phyloP scores from a whole-genome alignment of 495 filamentous ascomycete species.

The Usnea hakonensis region DNA sequence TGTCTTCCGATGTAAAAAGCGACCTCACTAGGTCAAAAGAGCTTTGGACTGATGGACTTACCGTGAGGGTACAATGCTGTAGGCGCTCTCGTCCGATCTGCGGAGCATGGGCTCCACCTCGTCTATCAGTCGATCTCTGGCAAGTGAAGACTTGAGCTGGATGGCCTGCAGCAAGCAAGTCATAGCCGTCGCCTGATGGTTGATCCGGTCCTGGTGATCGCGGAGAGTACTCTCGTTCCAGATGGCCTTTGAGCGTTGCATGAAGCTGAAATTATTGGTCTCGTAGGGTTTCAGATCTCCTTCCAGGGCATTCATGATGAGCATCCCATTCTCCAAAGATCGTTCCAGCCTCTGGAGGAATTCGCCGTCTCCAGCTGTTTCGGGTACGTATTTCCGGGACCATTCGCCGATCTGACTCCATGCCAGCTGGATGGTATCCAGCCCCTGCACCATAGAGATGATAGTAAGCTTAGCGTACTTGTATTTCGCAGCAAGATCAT shows the following conservation, averaged over 20 bases:
- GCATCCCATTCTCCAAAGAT: constrained; percentile 34
- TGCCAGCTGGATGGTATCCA: constrained; percentile 34
- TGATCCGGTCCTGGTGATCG: constrained; percentile 34
- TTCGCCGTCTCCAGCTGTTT: constrained; percentile 19
- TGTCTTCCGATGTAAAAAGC: no score
- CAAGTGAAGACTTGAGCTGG: constrained; percentile 16
- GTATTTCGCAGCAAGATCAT: constrained; percentile 26
- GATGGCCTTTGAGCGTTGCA: constrained; percentile 28
- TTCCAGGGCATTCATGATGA: constrained; percentile 35
- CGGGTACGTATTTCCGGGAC: constrained; percentile 21
- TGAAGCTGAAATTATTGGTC: constrained; percentile 17
- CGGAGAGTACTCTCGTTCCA: constrained; percentile 41
- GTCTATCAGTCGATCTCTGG: background rate
- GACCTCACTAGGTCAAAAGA: no score
- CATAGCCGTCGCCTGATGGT: constrained; percentile 35
- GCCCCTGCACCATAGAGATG: constrained; percentile 32
- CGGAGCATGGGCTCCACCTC: background rate
- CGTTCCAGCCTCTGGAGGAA: constrained; percentile 30
- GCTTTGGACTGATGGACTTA: no score
- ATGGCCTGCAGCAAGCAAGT: constrained; percentile 38
- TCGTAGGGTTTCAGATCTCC: constrained; percentile 30
- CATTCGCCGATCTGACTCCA: constrained; percentile 36
- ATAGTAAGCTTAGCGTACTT: constrained; percentile 38
- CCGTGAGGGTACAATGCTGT: constrained; percentile 12
- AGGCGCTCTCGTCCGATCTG: constrained; percentile 13